These are phyloP conservation scores for Diaporthe citrichinensis DNA, from an alignment of 2,329 filamentous ascomycete species.

Conservation along the genomic window DNA sequence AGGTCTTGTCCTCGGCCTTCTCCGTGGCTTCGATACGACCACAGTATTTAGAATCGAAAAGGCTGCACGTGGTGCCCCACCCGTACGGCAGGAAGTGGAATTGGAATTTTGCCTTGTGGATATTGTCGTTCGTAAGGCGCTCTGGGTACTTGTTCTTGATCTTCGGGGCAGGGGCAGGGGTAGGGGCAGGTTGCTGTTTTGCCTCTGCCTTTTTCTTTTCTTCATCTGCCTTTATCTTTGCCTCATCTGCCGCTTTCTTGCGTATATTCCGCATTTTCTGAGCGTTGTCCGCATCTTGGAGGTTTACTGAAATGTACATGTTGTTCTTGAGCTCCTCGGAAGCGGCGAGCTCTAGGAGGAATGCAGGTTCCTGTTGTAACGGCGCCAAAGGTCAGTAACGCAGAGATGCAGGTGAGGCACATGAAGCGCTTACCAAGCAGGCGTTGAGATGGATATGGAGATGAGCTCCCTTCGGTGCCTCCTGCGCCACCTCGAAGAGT, in stretches of 20 bases:
- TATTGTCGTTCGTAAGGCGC: slow-evolving; percentile 57
- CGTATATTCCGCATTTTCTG: neutral
- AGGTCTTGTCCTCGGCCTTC: slow-evolving; percentile 42
- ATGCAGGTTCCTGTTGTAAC: neutral
- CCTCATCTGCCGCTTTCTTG: neutral
- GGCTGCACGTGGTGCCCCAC: slow-evolving; percentile 54
- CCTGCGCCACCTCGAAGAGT: slow-evolving; percentile 68
- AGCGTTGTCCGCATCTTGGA: slow-evolving; percentile 47
- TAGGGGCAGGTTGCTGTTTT: no score
- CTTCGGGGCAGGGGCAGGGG: neutral
- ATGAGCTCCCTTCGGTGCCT: slow-evolving; percentile 80
- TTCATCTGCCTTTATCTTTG: no score
- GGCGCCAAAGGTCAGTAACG: slow-evolving; percentile 48
- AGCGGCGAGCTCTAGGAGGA: slow-evolving; percentile 65
- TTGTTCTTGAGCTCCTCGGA: slow-evolving; percentile 55
- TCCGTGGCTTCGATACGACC: neutral
- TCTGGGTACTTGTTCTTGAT: neutral
- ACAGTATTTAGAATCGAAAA: slow-evolving; percentile 65
- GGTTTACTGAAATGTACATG: slow-evolving; percentile 78
- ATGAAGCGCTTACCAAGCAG: slow-evolving; percentile 54
- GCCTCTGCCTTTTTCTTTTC: neutral
- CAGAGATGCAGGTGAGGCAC: slow-evolving; percentile 62
- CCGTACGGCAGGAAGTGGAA: slow-evolving; percentile 65
- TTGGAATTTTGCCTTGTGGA: slow-evolving; percentile 70
- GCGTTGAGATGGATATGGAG: slow-evolving; percentile 85